Base-by-base conservation (phyloP, 2,329 filamentous ascomycete genomes). In the Aureobasidium subglaciale region DNA sequence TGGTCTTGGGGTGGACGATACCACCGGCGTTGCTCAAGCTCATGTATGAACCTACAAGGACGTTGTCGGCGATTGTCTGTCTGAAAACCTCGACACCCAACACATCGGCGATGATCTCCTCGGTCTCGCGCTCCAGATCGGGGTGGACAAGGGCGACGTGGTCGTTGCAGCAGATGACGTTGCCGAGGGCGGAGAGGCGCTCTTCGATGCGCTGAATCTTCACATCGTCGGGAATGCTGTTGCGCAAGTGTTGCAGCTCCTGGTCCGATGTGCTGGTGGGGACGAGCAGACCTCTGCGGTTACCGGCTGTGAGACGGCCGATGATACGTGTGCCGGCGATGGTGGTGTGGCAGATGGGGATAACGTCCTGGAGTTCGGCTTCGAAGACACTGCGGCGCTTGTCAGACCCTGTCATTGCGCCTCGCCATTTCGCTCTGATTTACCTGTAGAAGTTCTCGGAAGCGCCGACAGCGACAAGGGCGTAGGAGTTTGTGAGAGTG, bases 181-280 rank as follows among this genome's bases (percentile, higher is more conserved):
- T 99, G 59, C 93, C 93, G 24, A 99, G 83, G 4, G 93, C 93
- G 16, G 90, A 96, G 61, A 99, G 80, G 38, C 93, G 85, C 79
- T 99, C 93, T 78, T 99, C 93, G 76, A 99, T 96, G 63, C 93
- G 85, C 77, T 96, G 91, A 67, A 99, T 95, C 75, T 91, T 90
- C 62, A 99, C 88, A 58, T 78, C 76, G 71, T 97, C 92, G 35
- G 93, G 93, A 63, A 99, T 84, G 57, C 87, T 90, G 74, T 99
- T 97, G 66, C 93, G 87, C 65, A 99, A 80, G 74, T 99, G 93
- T 75, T 96, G 91, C 61, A 99, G 82, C 78, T 99, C 93, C 78
- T 99, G 93, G 75, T 99, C 93, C 64, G 91, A 95, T 60, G 93
- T 97, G 58, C 86, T 90, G 56, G 92, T 97, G 59, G 93, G 93